A percentile compares a stretch with the other conserved stretches of the same genome.
phyloP scores from a whole-genome alignment of 1,284 basidiomycete genomes.

The Rhodotorula sp. region DNA sequence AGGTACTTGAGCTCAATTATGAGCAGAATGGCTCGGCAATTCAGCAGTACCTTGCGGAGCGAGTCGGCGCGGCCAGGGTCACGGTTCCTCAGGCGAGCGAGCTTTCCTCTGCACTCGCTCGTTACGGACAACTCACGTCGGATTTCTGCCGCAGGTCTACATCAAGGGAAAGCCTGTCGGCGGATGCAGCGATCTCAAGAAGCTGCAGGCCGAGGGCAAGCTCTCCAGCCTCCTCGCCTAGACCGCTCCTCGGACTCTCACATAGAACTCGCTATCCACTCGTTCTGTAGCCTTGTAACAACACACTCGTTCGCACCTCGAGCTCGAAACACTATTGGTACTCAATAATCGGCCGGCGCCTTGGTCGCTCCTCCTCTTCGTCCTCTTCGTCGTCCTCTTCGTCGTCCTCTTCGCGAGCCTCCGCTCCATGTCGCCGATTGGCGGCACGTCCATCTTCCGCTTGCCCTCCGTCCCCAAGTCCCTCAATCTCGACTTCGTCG shows the following conservation, averaged over 20 bases:
- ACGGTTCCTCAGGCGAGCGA: slow-evolving; percentile 38
- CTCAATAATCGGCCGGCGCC: slow-evolving; percentile 35
- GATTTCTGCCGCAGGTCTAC: slow-evolving; percentile 21
- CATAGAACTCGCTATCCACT: neutral
- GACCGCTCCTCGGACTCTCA: neutral
- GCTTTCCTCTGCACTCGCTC: neutral
- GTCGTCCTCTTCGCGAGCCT: too few species aligned
- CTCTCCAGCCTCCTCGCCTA: slow-evolving; percentile 23
- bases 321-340: slow-evolving; percentile 10
- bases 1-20: slow-evolving; percentile 36
- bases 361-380: slow-evolving; percentile 10
- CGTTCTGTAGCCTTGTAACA: neutral
- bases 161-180: slow-evolving; percentile 34
- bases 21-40: slow-evolving; percentile 25
- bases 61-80: slow-evolving; percentile 14
- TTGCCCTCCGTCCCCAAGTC: slow-evolving; percentile 29
- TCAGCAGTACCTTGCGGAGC: slow-evolving; percentile 33
- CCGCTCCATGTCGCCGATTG: neutral
- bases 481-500: slow-evolving; percentile 43
- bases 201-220: slow-evolving; percentile 28
- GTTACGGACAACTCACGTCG: too few species aligned
- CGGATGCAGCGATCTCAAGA: slow-evolving; percentile 34
- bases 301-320: too few species aligned
- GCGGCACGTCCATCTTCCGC: neutral
- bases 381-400: slow-evolving; percentile 1